These are phyloP conservation scores for Apiospora phragmitis DNA, from an alignment of 2,329 filamentous ascomycete genomes.

Conservation along the genomic window DNA sequence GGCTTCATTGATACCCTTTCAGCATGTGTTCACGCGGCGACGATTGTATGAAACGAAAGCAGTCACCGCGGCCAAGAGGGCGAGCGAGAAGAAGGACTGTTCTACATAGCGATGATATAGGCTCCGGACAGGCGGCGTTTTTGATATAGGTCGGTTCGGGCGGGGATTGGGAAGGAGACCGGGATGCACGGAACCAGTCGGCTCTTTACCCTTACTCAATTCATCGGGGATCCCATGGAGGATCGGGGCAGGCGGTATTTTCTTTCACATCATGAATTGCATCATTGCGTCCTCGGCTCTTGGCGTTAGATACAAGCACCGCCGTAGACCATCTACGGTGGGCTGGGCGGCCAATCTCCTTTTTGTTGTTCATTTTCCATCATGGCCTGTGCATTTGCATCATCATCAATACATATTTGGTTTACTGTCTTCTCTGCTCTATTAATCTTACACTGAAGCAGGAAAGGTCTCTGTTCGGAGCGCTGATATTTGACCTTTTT, in stretches of 20 bases:
- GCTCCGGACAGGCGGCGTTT: neutral
- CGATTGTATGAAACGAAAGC: slow-evolving; percentile 6
- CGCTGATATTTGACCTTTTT: neutral
- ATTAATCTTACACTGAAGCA: neutral
- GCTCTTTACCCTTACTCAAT: neutral
- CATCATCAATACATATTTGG: neutral
- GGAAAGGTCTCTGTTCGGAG: neutral
- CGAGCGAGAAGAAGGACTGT: neutral
- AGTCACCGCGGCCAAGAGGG: slow-evolving; percentile 1
- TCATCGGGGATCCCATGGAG: neutral
- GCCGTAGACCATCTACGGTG: neutral
- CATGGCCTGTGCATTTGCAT: neutral
- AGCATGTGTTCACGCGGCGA: slow-evolving; percentile 1
- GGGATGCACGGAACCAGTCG: slow-evolving; percentile 4
- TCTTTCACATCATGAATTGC: neutral
- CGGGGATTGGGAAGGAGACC: neutral
- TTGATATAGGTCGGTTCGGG: slow-evolving; percentile 5
- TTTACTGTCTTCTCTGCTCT: neutral
- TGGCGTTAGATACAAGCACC: neutral
- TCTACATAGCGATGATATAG: neutral
- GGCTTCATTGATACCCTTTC: slow-evolving; percentile 4
- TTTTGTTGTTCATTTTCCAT: neutral
- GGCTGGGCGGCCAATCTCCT: neutral
- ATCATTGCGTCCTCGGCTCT: neutral
- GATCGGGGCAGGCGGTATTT: neutral